Evolutionary conservation across 2,329 filamentous ascomycete genomes (phyloP).

Genomic region (Geosmithia flava): DNA sequence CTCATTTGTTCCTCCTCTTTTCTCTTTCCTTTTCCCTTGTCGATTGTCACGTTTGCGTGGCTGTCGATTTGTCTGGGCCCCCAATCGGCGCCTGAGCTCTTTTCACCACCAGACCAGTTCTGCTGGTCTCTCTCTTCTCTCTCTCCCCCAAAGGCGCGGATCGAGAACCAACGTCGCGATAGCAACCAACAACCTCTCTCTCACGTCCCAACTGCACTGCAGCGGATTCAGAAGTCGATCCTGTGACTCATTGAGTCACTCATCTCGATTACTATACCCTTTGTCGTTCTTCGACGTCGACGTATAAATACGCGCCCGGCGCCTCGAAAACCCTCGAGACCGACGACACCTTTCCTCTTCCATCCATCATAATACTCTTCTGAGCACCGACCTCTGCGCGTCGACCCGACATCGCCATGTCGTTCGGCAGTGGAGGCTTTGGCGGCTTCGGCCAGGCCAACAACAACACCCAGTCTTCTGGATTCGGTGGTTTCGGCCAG

Average conservation of each 20-base stretch:
- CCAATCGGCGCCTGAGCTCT: neutral
- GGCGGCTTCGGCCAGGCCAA: conserved; percentile 50
- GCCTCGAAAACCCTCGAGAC: neutral
- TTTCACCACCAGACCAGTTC: neutral
- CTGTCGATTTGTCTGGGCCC: neutral
- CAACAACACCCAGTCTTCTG: conserved; percentile 30
- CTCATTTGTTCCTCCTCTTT: neutral
- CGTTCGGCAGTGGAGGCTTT: conserved; percentile 38
- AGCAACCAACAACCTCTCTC: neutral
- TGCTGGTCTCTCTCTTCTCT: neutral
- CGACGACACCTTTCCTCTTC: neutral
- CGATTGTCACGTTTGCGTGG: neutral
- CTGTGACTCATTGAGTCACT: too few species aligned
- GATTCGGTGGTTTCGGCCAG: conserved; percentile 47
- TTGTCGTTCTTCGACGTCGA: neutral
- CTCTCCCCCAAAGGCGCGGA: neutral
- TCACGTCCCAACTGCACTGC: too few species aligned
- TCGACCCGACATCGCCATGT: conserved; percentile 28
- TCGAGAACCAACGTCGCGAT: neutral
- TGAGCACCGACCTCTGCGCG: neutral
- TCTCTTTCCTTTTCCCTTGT: neutral
- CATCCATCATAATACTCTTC: neutral
- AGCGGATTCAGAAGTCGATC: too few species aligned
- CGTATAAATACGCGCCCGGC: neutral
- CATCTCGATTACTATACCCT: neutral